phyloP scores from a whole-genome alignment of 2,329 filamentous ascomycete genomes.

The Metarhizium robertsii region DNA sequence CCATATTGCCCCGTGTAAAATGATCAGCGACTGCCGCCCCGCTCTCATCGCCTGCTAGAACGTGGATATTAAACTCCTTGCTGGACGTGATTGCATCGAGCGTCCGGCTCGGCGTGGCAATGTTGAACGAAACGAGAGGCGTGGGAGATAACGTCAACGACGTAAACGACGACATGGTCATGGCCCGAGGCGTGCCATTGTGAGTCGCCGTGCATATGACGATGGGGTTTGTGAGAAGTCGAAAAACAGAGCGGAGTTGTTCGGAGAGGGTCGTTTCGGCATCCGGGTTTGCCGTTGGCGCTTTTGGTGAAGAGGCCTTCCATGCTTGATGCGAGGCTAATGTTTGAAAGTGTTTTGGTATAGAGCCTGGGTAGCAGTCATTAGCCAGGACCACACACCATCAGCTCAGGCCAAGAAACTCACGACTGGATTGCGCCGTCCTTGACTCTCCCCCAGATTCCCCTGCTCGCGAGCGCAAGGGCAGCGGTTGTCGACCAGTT shows the following conservation, averaged over 20 bases:
- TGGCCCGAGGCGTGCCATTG: conserved; percentile 30
- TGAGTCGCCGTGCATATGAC: conserved; percentile 44
- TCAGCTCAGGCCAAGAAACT: background rate
- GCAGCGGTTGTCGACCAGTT: conserved; percentile 3
- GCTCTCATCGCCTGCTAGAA: conserved; percentile 36
- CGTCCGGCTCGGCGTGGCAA: conserved; percentile 46
- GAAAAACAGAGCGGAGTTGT: conserved; percentile 43
- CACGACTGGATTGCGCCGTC: background rate
- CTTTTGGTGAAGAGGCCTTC: conserved; percentile 19
- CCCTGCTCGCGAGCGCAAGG: background rate
- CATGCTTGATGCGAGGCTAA: conserved; percentile 14
- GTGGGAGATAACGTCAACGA: conserved; percentile 42
- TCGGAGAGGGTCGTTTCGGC: conserved; percentile 28
- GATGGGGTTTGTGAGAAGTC: conserved; percentile 43
- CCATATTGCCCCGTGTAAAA: conserved; percentile 40
- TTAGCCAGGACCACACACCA: background rate
- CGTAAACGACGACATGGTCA: conserved; percentile 53
- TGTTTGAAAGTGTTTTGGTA: conserved; percentile 6
- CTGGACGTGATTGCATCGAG: conserved; percentile 38
- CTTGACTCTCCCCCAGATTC: background rate
- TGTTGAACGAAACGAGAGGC: conserved; percentile 48
- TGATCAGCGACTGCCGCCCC: conserved; percentile 42
- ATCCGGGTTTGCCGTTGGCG: conserved; percentile 26
- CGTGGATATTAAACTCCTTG: conserved; percentile 43
- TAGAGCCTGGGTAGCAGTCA: background rate